Evolutionary conservation across 2,329 filamentous ascomycete genomes (phyloP).

Genomic region (Xylariaceae sp.): DNA sequence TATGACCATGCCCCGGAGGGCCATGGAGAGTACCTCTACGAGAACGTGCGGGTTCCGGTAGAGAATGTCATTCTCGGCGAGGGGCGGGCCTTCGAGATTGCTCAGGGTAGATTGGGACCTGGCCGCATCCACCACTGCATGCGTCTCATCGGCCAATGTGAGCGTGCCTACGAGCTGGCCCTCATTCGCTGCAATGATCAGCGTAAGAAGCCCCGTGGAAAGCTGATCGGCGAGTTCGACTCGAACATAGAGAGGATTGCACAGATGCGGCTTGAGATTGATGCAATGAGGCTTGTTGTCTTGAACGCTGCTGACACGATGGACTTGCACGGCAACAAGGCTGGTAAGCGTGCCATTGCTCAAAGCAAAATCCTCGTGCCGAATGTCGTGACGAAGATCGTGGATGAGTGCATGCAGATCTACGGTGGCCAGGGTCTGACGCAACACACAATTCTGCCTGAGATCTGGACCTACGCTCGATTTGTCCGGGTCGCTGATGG

Average conservation of each 20-base stretch:
- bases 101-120: background rate
- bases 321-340: conserved; percentile 1
- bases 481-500: background rate
- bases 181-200: background rate
- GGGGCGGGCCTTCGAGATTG: background rate
- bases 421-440: conserved; percentile 1
- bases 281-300: background rate
- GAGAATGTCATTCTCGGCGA: background rate
- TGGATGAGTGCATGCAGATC: background rate
- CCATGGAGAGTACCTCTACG: background rate
- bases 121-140: conserved; percentile 1
- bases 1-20: conserved; percentile 1
- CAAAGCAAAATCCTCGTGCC: background rate
- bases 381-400: background rate
- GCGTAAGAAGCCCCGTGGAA: background rate
- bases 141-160: background rate
- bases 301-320: background rate
- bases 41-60: background rate
- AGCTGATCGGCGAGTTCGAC: conserved; percentile 1
- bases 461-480: conserved; percentile 1
- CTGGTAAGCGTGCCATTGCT: background rate
- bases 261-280: background rate
- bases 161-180: conserved; percentile 1
- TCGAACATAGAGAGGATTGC: background rate
- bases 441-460: background rate